Evolutionary conservation across 805 yeast genomes (phyloP).

Genomic region (Nakazawaea holstii): DNA sequence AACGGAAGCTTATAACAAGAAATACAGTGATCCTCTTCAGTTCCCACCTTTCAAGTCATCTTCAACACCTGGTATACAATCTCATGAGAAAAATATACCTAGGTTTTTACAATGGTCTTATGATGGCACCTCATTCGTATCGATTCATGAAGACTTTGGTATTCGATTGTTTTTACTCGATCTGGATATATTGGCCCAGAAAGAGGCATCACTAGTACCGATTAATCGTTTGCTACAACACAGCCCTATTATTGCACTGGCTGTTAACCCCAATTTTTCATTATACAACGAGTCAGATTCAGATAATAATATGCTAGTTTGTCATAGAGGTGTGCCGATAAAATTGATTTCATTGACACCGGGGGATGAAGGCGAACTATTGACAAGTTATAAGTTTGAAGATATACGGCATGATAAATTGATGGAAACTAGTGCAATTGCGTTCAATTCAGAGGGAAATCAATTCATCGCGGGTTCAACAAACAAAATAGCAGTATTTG

Average conservation of each 20-base stretch:
- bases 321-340: slow-evolving; percentile 29
- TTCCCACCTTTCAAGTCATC: too few relatives aligned
- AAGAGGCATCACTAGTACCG: slow-evolving; percentile 21
- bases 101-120: slow-evolving; percentile 26
- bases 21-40: background rate
- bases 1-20: background rate
- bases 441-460: slow-evolving; percentile 15
- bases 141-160: slow-evolving; percentile 30
- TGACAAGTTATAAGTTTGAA: slow-evolving; percentile 23
- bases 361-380: slow-evolving; percentile 12
- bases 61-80: too few relatives aligned
- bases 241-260: slow-evolving; percentile 26
- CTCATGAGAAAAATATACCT: background rate
- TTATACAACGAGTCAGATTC: slow-evolving; percentile 16
- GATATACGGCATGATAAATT: slow-evolving; percentile 28
- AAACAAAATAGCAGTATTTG: slow-evolving; percentile 23
- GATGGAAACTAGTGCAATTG: slow-evolving; percentile 24
- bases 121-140: slow-evolving; percentile 32
- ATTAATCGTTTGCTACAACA: slow-evolving; percentile 26
- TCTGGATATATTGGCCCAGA: slow-evolving; percentile 14
- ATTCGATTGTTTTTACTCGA: slow-evolving; percentile 32
- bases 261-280: slow-evolving; percentile 28
- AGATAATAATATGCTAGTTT: slow-evolving; percentile 21
- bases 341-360: slow-evolving; percentile 22
- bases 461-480: slow-evolving; percentile 27